Percentiles rank a stretch among this genome's conserved stretches.
phyloP scores from a whole-genome alignment of 2,329 filamentous ascomycete genomes.

The Celoporthe dispersa region DNA sequence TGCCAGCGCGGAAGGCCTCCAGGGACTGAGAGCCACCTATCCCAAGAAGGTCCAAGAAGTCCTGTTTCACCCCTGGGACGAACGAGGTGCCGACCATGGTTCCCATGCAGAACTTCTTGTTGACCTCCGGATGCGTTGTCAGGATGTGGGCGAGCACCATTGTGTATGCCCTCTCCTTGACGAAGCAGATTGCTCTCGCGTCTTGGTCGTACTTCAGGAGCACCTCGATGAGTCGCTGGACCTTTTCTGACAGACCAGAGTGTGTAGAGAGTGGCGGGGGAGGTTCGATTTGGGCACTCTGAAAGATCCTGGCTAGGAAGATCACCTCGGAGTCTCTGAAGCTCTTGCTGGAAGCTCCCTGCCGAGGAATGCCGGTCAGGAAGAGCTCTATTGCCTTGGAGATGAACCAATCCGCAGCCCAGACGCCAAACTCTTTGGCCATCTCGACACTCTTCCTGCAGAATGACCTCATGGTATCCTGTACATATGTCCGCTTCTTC shows the following conservation, averaged over 20 bases:
- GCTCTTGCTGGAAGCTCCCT: conserved; percentile 40
- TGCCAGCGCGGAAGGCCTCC: conserved; percentile 57
- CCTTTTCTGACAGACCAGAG: conserved; percentile 60
- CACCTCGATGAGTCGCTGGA: conserved; percentile 55
- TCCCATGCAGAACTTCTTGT: conserved; percentile 53
- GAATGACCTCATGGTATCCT: conserved; percentile 61
- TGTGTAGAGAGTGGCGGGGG: background rate
- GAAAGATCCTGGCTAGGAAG: conserved; percentile 57
- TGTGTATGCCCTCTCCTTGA: conserved; percentile 64
- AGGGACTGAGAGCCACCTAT: conserved; percentile 45
- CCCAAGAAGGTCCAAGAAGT: conserved; percentile 43
- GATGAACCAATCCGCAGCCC: conserved; percentile 72
- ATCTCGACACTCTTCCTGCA: conserved; percentile 55
- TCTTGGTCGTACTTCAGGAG: conserved; percentile 50
- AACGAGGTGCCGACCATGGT: conserved; percentile 60
- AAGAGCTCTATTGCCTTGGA: conserved; percentile 48
- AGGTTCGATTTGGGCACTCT: background rate
- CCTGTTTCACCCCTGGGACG: conserved; percentile 40
- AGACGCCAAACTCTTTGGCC: conserved; percentile 63
- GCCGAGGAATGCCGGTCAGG: conserved; percentile 30
- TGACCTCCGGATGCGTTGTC: conserved; percentile 52
- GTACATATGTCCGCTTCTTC: conserved; percentile 55
- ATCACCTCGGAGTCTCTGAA: conserved; percentile 56
- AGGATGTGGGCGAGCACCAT: conserved; percentile 64
- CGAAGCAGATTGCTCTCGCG: conserved; percentile 69